Percentiles rank a stretch among this genome's conserved stretches.
phyloP scores from a whole-genome alignment of 176 grass and related monocot genomes.

The Melocanna baccifera region DNA sequence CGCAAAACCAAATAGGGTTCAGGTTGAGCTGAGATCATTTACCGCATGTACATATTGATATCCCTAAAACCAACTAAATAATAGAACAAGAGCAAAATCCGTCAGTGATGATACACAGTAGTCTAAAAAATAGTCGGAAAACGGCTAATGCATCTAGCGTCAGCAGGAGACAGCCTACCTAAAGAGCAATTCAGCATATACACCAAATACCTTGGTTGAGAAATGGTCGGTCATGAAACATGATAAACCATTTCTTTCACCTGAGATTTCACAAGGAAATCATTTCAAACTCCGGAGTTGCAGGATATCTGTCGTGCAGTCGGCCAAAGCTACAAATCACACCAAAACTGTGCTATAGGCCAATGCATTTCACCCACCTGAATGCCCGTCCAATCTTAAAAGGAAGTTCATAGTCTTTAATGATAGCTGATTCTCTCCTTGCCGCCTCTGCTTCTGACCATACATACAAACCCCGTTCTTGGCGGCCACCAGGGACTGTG shows the following conservation, averaged over 20 bases:
- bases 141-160: slow-evolving; percentile 7
- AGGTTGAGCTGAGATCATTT: slow-evolving; percentile 13
- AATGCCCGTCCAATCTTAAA: slow-evolving; percentile 70
- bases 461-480: slow-evolving; percentile 90
- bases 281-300: not conserved
- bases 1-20: not conserved
- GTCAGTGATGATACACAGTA: slow-evolving; percentile 28
- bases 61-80: slow-evolving; percentile 27
- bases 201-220: slow-evolving; percentile 23
- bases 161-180: slow-evolving; percentile 30
- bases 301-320: not conserved
- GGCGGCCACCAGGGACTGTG: slow-evolving; percentile 70
- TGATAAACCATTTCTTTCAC: slow-evolving; percentile 1
- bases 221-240: slow-evolving; percentile 10
- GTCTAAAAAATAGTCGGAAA: slow-evolving; percentile 21
- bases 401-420: slow-evolving; percentile 83
- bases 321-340: slow-evolving; percentile 7
- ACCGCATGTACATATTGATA: slow-evolving; percentile 36
- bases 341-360: slow-evolving; percentile 57
- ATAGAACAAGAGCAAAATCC: slow-evolving; percentile 20
- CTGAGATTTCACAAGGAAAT: not conserved
- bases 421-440: slow-evolving; percentile 60
- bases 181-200: slow-evolving; percentile 46
- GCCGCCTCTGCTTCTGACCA: slow-evolving; percentile 79
- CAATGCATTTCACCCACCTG: slow-evolving; percentile 79